These are phyloP conservation scores for Dothistroma septosporum DNA, from an alignment of 2,329 filamentous ascomycete genomes.

Conservation along the genomic window DNA sequence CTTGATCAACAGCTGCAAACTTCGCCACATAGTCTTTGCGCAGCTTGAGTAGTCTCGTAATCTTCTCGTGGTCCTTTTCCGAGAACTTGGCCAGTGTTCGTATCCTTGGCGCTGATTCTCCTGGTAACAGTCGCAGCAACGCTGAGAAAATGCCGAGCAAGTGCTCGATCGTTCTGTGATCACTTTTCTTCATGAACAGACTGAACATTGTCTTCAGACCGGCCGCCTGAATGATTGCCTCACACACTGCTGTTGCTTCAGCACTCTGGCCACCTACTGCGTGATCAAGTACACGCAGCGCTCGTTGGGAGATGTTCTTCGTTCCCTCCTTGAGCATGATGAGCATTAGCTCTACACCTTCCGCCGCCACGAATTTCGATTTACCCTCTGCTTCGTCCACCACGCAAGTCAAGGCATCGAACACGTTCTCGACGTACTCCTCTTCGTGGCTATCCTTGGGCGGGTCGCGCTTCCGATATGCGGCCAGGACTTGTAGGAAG, in stretches of 20 bases:
- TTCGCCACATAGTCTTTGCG: slow-evolving; percentile 65
- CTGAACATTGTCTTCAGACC: slow-evolving; percentile 83
- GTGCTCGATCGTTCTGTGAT: slow-evolving; percentile 67
- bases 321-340: slow-evolving; percentile 91
- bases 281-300: slow-evolving; percentile 80
- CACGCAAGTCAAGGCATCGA: slow-evolving; percentile 78
- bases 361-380: slow-evolving; percentile 75
- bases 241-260: slow-evolving; percentile 58
- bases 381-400: slow-evolving; percentile 74
- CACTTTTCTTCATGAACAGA: slow-evolving; percentile 79
- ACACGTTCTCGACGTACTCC: slow-evolving; percentile 91
- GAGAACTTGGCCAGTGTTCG: slow-evolving; percentile 89
- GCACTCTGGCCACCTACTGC: slow-evolving; percentile 56
- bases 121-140: slow-evolving; percentile 73
- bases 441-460: slow-evolving; percentile 82
- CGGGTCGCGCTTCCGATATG: slow-evolving; percentile 83
- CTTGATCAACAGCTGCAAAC: slow-evolving; percentile 59
- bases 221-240: slow-evolving; percentile 72
- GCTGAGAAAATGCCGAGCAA: slow-evolving; percentile 80
- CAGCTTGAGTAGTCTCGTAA: slow-evolving; percentile 65
- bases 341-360: slow-evolving; percentile 84
- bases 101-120: slow-evolving; percentile 72
- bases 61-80: slow-evolving; percentile 89
- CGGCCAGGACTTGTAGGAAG: slow-evolving; percentile 75
- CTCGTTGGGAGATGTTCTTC: slow-evolving; percentile 69